Percentiles rank a stretch among this genome's conserved stretches.
These are phyloP conservation scores for Cucurbita ficifolia DNA, from an alignment of 306 rosid genomes.

Conservation along the genomic window DNA sequence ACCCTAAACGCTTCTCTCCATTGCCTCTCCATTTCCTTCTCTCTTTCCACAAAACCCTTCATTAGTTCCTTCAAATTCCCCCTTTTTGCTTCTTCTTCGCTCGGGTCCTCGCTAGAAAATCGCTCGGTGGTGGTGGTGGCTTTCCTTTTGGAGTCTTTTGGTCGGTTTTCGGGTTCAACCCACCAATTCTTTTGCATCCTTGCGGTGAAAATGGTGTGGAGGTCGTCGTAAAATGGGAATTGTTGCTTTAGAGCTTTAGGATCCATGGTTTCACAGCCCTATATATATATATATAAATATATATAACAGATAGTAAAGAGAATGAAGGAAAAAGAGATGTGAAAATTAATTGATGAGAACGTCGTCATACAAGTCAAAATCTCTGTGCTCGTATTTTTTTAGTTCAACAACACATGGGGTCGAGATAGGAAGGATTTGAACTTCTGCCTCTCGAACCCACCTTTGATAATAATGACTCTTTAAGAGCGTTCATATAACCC, in stretches of 20 bases:
- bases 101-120: conserved; percentile 18
- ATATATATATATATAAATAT: no score
- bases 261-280: conserved; percentile 88
- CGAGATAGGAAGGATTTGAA: no score
- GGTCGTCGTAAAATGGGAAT: conserved; percentile 74
- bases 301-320: background rate
- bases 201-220: conserved; percentile 41
- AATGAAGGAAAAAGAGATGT: background rate
- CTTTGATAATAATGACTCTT: no score
- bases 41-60: conserved; percentile 67
- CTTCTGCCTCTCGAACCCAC: no score
- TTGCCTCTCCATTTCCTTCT: conserved; percentile 53
- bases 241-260: conserved; percentile 44
- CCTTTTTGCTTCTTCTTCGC: conserved; percentile 7
- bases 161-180: conserved; percentile 42
- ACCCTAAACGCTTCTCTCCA: conserved; percentile 72
- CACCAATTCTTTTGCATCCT: conserved; percentile 65
- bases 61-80: conserved; percentile 45
- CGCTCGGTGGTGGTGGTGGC: background rate
- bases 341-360: background rate
- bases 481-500: no score
- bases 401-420: no score
- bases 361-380: no score
- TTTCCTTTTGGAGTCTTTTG: conserved; percentile 38
- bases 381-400: no score